These are phyloP conservation scores for Crithidia thermophila DNA, from an alignment of 208 protist genomes.

Conservation along the genomic window DNA sequence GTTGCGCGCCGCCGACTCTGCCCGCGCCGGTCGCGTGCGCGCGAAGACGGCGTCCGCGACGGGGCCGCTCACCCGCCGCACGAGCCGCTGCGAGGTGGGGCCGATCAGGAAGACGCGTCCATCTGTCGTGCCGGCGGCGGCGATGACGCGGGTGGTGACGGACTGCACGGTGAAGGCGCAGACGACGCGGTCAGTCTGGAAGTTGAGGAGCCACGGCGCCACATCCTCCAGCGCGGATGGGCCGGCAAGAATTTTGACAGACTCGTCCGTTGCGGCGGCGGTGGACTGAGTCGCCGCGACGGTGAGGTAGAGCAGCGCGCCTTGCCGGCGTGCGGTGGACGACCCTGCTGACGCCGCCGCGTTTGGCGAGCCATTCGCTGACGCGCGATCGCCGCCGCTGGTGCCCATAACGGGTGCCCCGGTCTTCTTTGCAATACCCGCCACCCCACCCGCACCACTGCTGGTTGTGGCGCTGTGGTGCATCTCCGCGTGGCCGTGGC, in stretches of 20 bases:
- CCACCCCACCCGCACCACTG: too few relatives aligned
- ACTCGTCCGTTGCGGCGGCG: background rate
- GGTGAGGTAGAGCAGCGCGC: slow-evolving; percentile 23
- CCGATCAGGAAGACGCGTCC: slow-evolving; percentile 59
- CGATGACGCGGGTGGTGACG: slow-evolving; percentile 30
- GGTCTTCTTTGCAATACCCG: too few relatives aligned
- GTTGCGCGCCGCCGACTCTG: slow-evolving; percentile 21
- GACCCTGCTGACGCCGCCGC: background rate
- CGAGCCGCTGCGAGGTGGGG: slow-evolving; percentile 21
- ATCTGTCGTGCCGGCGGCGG: slow-evolving; percentile 63
- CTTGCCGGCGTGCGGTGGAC: slow-evolving; percentile 4
- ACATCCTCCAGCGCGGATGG: slow-evolving; percentile 23
- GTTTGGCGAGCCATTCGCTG: too few relatives aligned
- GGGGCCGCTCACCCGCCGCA: slow-evolving; percentile 62
- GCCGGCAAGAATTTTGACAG: background rate
- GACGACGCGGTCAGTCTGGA: slow-evolving; percentile 39
- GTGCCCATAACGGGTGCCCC: too few relatives aligned
- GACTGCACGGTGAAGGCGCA: slow-evolving; percentile 61
- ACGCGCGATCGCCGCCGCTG: too few relatives aligned
- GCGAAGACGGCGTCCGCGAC: slow-evolving; percentile 76
- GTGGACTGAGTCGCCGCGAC: background rate
- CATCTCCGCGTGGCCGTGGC: background rate
- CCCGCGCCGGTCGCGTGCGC: slow-evolving; percentile 21
- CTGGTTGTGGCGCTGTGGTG: too few relatives aligned
- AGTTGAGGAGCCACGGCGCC: slow-evolving; percentile 44